Conservation (phyloP, 2,329 filamentous ascomycete species). For the Fusarium nisikadoi region DNA sequence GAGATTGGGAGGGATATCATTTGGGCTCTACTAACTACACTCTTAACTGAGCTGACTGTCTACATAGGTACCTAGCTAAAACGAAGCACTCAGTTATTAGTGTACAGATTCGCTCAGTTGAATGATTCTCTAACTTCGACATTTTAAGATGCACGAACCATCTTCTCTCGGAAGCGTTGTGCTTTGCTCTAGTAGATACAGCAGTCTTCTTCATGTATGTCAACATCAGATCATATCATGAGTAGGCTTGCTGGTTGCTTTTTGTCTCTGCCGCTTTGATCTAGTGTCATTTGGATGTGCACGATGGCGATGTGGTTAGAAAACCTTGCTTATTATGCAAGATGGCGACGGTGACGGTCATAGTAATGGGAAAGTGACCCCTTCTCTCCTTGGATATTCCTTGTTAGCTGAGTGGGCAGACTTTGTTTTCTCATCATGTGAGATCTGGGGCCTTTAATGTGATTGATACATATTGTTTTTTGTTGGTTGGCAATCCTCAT, state of each 20-base stretch:
- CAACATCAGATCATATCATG: conserved; percentile 18
- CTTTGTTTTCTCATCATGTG: neutral
- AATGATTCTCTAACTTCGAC: neutral
- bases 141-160: neutral
- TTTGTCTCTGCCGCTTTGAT: neutral
- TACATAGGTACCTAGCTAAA: neutral
- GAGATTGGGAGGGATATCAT: neutral
- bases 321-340: neutral
- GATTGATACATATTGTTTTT: neutral
- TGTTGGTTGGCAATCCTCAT: neutral
- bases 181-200: neutral
- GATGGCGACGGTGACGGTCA: neutral
- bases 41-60: neutral
- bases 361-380: neutral
- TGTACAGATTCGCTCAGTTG: neutral
- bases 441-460: neutral
- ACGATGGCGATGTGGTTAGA: neutral
- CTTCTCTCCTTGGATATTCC: neutral
- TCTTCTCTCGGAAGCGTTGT: neutral
- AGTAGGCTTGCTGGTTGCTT: neutral
- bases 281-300: conserved; percentile 1
- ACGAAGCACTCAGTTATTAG: neutral
- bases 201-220: neutral
- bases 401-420: neutral
- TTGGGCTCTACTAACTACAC: neutral